These are phyloP conservation scores for Euphrasia confusa DNA, from an alignment of 257 asterid genomes.

Conservation along the genomic window DNA sequence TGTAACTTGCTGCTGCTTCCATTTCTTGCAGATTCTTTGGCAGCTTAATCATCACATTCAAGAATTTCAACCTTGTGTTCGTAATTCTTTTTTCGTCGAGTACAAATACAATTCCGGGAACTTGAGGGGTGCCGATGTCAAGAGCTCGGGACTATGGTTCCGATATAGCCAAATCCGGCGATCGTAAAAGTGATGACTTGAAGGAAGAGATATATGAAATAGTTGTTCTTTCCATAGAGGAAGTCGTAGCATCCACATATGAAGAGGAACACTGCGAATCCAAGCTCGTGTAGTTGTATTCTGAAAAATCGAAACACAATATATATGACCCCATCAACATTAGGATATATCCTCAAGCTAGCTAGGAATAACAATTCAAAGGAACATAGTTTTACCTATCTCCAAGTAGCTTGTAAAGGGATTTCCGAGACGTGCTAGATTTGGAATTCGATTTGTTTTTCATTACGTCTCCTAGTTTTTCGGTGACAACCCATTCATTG, in stretches of 20 bases:
- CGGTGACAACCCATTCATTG: constrained; percentile 98
- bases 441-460: constrained; percentile 55
- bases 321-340: too few species aligned
- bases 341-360: too few species aligned
- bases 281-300: constrained; percentile 62
- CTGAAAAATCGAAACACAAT: constrained; percentile 31
- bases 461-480: constrained; percentile 78
- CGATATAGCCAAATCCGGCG: constrained; percentile 85
- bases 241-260: constrained; percentile 84
- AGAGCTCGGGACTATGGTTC: constrained; percentile 51
- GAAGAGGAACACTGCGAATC: constrained; percentile 76
- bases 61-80: too few species aligned
- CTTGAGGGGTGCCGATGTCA: too few species aligned
- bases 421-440: constrained; percentile 33
- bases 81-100: too few species aligned
- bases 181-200: constrained; percentile 58
- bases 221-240: constrained; percentile 66
- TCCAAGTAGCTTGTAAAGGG: constrained; percentile 41
- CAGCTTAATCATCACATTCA: too few species aligned
- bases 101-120: too few species aligned
- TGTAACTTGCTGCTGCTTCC: too few species aligned
- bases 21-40: too few species aligned
- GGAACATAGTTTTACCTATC: constrained; percentile 43
- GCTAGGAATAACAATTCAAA: too few species aligned
- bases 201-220: constrained; percentile 46